phyloP scores from a whole-genome alignment of 129 eudicot species.

The Chrysanthemum makinoi region DNA sequence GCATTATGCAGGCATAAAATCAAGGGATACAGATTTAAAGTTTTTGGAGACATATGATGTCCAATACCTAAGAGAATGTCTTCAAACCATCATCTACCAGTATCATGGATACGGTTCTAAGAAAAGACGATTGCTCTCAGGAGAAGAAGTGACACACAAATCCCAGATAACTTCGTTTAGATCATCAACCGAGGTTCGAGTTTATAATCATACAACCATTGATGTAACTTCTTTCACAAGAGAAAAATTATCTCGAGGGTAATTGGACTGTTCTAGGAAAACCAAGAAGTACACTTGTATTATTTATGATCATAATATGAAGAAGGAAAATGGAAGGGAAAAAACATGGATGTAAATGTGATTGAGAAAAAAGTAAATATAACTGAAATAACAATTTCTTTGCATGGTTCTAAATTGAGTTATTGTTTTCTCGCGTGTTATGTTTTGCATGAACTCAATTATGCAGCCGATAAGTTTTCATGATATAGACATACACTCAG shows the following conservation, averaged over 20 bases:
- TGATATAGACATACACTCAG: too few relatives aligned
- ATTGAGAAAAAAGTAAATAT: neutral
- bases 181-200: neutral
- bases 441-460: neutral
- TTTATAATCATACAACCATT: conserved; percentile 26
- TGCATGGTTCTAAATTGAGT: neutral
- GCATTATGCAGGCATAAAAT: conserved; percentile 50
- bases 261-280: conserved; percentile 2
- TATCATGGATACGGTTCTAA: conserved; percentile 53
- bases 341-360: neutral
- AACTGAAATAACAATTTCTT: conserved; percentile 14
- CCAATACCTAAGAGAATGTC: conserved; percentile 42
- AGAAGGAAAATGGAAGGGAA: neutral
- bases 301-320: neutral
- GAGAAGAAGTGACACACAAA: conserved; percentile 38
- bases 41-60: conserved; percentile 50
- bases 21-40: conserved; percentile 41
- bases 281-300: neutral
- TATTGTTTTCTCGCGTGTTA: neutral
- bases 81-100: conserved; percentile 45
- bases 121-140: conserved; percentile 46
- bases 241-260: conserved; percentile 22
- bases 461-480: too few relatives aligned
- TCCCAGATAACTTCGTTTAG: conserved; percentile 32
- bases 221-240: conserved; percentile 18